phyloP scores from a whole-genome alignment of 306 rosid genomes.

The Glycyrrhiza uralensis region DNA sequence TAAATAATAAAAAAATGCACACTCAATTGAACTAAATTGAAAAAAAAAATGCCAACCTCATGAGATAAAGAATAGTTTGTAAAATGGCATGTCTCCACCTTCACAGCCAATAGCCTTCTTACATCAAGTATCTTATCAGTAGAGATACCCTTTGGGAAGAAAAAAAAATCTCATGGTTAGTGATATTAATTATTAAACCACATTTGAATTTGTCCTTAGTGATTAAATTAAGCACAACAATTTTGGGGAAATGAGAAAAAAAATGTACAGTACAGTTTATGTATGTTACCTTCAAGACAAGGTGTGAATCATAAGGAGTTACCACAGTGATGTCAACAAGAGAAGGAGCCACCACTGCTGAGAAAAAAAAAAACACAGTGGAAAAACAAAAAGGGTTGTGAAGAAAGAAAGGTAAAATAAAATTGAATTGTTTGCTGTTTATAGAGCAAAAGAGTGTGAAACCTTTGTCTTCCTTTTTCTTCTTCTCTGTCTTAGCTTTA shows the following conservation, averaged over 20 bases:
- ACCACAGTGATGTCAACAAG: constrained; percentile 71
- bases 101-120: constrained; percentile 71
- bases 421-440: too few species aligned
- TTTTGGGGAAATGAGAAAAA: not conserved
- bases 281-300: constrained; percentile 87
- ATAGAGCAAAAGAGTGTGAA: too few species aligned
- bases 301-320: constrained; percentile 65
- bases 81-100: constrained; percentile 83
- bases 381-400: too few species aligned
- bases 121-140: constrained; percentile 94
- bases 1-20: not conserved
- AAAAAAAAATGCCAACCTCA: constrained; percentile 47
- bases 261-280: too few species aligned
- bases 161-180: not conserved
- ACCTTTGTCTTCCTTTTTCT: constrained; percentile 98
- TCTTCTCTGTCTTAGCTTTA: constrained; percentile 80
- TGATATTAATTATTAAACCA: not conserved
- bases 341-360: constrained; percentile 61
- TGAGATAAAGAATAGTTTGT: constrained; percentile 86
- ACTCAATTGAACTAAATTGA: not conserved
- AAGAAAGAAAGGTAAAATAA: too few species aligned
- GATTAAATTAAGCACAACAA: constrained; percentile 2
- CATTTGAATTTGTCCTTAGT: not conserved
- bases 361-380: not conserved
- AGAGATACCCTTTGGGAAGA: constrained; percentile 71